Base-by-base conservation (phyloP, 2,329 filamentous ascomycete genomes). In the Calonectria henricotiae region DNA sequence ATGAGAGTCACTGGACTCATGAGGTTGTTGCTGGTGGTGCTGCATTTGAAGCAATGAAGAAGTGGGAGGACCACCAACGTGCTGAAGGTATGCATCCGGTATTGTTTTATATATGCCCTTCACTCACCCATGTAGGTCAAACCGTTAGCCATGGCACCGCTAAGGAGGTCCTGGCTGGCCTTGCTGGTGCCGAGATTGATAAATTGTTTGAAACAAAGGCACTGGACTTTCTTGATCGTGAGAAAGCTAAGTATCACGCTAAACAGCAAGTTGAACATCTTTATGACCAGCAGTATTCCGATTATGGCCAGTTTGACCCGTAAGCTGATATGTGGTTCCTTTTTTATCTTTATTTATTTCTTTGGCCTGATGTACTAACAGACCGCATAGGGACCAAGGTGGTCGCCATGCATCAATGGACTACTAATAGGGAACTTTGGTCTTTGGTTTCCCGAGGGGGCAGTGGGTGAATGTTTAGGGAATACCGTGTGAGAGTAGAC, bases 11-110 rank as follows among this genome's bases (percentile, higher is more conserved):
- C 79, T 84, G 93, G 79, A 88, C 89, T 75, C 93, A 96, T 83
- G 93, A 96, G 85, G 79, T 94, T 58, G 80, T 95, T 67, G 93
- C 91, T 74, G 93, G 93, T 72, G 94, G 90, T 68, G 93, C 93
- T 68, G 90, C 92, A 72, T 96, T 96, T 80, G 91, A 90, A 73
- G 94, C 91, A 77, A 93, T 96, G 89, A 94, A 94, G 87, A 85
- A 91, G 25, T 95, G 91, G 78, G 93, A 95, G 84, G 91, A 95
- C 82, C 86, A 89, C 77, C 92, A 95, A 85, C 91, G 92, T 78
- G 86, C 84, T 67, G 86, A 93, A 80, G 93, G 69, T 68, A 60
- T 12, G 65, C 23, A 27, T 41, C 9, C 12, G 9, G 63, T 30
- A 13, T 43, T 17, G 20, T 9, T 27, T 46, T 4, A 20, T n/a